Base-by-base conservation (phyloP, 148 eudicot genomes). In the Rhododendron griersonianum region DNA sequence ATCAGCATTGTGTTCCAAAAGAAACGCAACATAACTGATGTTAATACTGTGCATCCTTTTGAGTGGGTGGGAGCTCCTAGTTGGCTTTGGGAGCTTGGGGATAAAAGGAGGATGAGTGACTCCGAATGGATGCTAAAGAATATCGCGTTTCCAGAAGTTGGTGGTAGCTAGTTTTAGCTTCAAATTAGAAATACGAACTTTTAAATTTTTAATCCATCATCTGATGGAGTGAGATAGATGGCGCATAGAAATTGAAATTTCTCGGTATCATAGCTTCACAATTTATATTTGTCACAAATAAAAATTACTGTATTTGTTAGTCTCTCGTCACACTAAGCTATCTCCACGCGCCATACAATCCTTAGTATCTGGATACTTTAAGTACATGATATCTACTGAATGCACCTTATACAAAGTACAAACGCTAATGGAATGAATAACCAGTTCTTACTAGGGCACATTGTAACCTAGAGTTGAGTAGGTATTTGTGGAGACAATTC, bases 161-260 rank as follows among this genome's bases (percentile, higher is more conserved):
- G 63, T 16, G 63, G 61, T 80, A 5, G 61, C 39, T 51, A 81
- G n/a, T 25, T 51, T 81, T 53, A 81, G 47, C 45, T 37, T 81
- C 39, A 59, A 13, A 81, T 19, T 11, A 59, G 7, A 21, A 14
- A 33, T 15, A 21, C 0, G 7, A 81, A 11, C 35, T 28, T 51
- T 1, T 0, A 33, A 28, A 53, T 30, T 53, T 33, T 33, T 30
- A 30, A 30, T 81, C 44, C 13, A 55, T 51, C 44, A 30, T 18
- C 45, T 81, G 82, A 33, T 81, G 83, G 67, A 81, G 35, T 81
- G 45, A 48, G 57, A 79, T 79, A 48, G 50, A 25, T n/a, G 61
- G 82, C 41, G 37, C 16, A 28, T 5, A 50, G 63, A 80, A 67
- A 14, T 51, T 45, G 7, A 1, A 30, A 55, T 53, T 51, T 21